Evolutionary conservation across 2,329 filamentous ascomycete species (phyloP).

Genomic region (Simplicillium aogashimaense): DNA sequence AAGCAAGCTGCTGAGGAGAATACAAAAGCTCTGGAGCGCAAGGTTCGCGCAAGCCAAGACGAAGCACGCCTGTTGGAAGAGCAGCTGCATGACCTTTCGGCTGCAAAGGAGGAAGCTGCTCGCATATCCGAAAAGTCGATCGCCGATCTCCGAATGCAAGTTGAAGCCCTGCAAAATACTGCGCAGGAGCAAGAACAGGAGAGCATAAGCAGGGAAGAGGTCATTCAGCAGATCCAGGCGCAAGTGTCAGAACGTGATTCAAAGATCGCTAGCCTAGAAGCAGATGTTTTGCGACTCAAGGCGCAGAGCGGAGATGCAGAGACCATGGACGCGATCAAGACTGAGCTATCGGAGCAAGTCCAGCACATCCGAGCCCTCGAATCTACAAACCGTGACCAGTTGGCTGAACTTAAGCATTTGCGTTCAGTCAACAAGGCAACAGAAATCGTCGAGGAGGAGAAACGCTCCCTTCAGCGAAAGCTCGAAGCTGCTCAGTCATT

Average conservation of each 20-base stretch:
- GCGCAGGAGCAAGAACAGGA: conserved; percentile 52
- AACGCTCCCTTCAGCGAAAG: conserved; percentile 68
- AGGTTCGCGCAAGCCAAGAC: conserved; percentile 61
- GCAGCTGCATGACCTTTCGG: conserved; percentile 63
- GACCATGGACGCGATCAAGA: conserved; percentile 74
- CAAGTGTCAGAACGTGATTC: conserved; percentile 60
- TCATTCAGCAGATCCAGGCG: conserved; percentile 52
- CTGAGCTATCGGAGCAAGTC: conserved; percentile 84
- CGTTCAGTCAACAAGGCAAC: conserved; percentile 78
- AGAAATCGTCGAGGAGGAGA: conserved; percentile 92
- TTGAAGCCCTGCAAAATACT: conserved; percentile 33
- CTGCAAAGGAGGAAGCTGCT: conserved; percentile 59
- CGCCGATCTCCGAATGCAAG: conserved; percentile 42
- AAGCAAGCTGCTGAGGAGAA: conserved; percentile 41
- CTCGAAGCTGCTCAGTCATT: conserved; percentile 65
- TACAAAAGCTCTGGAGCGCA: conserved; percentile 57
- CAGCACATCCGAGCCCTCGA: conserved; percentile 83
- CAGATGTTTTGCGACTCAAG: conserved; percentile 74
- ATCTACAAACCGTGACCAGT: conserved; percentile 67
- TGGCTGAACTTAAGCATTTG: conserved; percentile 68
- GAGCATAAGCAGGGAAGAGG: conserved; percentile 41
- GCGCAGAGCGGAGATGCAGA: conserved; percentile 81
- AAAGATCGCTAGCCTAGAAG: conserved; percentile 66
- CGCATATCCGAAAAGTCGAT: conserved; percentile 46
- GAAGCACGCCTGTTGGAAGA: conserved; percentile 67